Evolutionary conservation across 1,139 yeast genomes (phyloP).

Genomic region (Zygoascus sp.): DNA sequence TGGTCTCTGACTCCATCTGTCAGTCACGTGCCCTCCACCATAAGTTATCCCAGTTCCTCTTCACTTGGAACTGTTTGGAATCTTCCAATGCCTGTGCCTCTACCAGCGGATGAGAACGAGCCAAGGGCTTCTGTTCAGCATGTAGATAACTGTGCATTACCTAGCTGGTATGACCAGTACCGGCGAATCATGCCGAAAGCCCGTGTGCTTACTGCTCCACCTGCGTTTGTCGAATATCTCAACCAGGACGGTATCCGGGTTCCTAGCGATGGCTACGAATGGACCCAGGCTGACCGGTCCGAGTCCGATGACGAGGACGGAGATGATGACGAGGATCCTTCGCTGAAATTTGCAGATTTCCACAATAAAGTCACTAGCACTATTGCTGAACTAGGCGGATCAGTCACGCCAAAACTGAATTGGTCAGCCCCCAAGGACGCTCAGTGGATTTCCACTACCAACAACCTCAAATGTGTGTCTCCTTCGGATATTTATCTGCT

Average conservation of each 20-base stretch:
- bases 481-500: slow-evolving; percentile 74
- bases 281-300: slow-evolving; percentile 22
- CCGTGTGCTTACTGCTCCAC: slow-evolving; percentile 62
- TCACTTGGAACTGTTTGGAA: neutral
- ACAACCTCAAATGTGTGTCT: slow-evolving; percentile 63
- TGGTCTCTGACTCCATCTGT: no score
- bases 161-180: slow-evolving; percentile 66
- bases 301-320: slow-evolving; percentile 43
- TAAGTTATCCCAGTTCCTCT: no score
- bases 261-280: slow-evolving; percentile 40
- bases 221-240: slow-evolving; percentile 63
- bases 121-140: slow-evolving; percentile 36
- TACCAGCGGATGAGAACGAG: slow-evolving; percentile 7
- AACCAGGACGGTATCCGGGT: slow-evolving; percentile 71
- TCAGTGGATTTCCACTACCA: slow-evolving; percentile 80
- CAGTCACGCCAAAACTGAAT: slow-evolving; percentile 82
- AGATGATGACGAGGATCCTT: slow-evolving; percentile 59
- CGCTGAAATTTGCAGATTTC: slow-evolving; percentile 50
- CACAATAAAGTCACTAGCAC: slow-evolving; percentile 48
- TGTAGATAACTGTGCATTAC: slow-evolving; percentile 62
- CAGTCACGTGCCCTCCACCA: neutral
- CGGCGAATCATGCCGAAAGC: slow-evolving; percentile 48
- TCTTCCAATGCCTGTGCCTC: neutral
- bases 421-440: slow-evolving; percentile 98
- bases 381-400: slow-evolving; percentile 46